Base-by-base conservation (phyloP, 2,329 filamentous ascomycete genomes). In the Aureobasidium sp. region DNA sequence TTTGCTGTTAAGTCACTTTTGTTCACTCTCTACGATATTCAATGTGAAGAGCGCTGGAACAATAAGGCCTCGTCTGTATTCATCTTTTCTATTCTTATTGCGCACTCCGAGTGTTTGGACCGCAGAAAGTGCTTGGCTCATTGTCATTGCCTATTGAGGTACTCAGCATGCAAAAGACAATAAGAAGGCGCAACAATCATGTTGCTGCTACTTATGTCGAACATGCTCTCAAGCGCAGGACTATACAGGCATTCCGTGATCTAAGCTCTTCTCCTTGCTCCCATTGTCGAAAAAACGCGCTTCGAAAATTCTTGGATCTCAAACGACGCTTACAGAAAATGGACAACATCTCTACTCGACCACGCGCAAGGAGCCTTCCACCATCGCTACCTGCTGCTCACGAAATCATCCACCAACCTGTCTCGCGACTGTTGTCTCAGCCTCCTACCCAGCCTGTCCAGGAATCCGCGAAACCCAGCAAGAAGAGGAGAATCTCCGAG, bases 401-500 rank as follows among this genome's bases (percentile, higher is more conserved):
- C 14, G 9, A 51, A 17, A 6, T 11, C 34, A 3, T 34, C 6
- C 31, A 37, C 5, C 17, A 8, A 42, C 3, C 29, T 17, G 45
- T 41, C n/a, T 12, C 57, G 15, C 34, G n/a, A 25, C 5, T 44
- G 20, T 36, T 36, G 17, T 29, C 57, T 60, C 57, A 29, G 22
- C 34, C 45, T 17, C 57, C 57, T 39, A 12, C 42, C 5, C 20
- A 48, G 42, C 22, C 41, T 8, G 11, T 15, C 22, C 27, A 22
- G 25, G 57, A 45, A 15, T 14, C n/a, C 14, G 41, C 34, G 17
- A 62, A 64, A 15, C 39, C 61, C 37, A 48, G 64, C 61, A 65
- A 65, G 48, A 55, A 47, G 36, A 60, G 57, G 42, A 51, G 29
- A 60, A 64, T 34, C 57, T 67, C 17, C 62, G 58, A 37, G 52